Base-by-base conservation (phyloP, 2,329 filamentous ascomycete species). In the Epichloe sp. region DNA sequence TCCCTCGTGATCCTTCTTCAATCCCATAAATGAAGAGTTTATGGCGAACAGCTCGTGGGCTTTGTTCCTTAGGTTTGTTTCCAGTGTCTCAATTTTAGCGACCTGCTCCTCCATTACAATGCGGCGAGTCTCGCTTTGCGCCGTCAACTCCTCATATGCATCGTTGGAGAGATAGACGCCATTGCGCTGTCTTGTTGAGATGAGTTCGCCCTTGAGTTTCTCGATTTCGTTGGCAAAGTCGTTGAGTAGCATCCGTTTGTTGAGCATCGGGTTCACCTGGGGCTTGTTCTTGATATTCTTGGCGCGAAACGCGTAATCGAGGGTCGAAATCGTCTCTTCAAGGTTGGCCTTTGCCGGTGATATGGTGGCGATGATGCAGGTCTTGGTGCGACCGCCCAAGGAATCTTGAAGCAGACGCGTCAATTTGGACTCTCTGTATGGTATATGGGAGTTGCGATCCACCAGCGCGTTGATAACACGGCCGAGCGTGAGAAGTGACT, bases 241-340 rank as follows among this genome's bases (percentile, higher is more conserved):
- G 53, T 80, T 84, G 11, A 98, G 76, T 12, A 98, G 69, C 3
- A 88, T 95, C 69, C 93, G 95, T 69, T 97, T 98, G 56, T 88
- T 90, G 56, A 97, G 81, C 62, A 88, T 79, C 47, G 88, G 86
- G 67, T 97, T 98, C 60, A 95, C 77, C 63, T 98, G 93, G 0
- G 93, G 94, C 68, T 96, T 96, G 68, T 98, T 98, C 47, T 88
- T 86, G 61, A 98, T 98, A 59, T 98, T 97, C 73, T 98, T 98
- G 15, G 93, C 93, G 45, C 93, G 81, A 70, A 97, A 97, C 11
- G 93, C 94, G 63, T 98, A 98, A 65, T 98, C 93, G 2, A 98
- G 77, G 0, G 94, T 98, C 0, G 93, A 97, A 54, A 98, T 97
- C 0, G 94, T 98, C 68, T 98, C 93, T 63, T 98, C 93, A 1